Percentiles rank a stretch among this genome's conserved stretches.
Conservation (phyloP, 148 eudicot genomes). For the Beta vulgaris region DNA sequence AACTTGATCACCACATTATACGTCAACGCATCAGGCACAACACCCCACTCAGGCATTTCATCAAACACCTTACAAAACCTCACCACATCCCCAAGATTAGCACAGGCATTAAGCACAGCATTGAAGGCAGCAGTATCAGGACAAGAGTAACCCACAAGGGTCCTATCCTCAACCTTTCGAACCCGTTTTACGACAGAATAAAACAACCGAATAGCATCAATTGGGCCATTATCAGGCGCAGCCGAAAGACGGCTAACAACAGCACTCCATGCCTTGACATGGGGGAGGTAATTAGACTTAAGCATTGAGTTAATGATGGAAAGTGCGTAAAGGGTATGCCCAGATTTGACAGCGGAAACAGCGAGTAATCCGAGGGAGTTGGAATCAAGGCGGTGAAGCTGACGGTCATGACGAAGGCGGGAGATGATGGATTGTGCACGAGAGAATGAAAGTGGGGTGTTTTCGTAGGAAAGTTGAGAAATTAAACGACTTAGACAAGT, state of each 20-base stretch:
- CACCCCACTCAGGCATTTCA: conserved; percentile 64
- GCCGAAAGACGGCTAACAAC: conserved; percentile 70
- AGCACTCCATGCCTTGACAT: conserved; percentile 94
- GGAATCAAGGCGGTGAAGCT: conserved; percentile 89
- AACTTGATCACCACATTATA: conserved; percentile 88
- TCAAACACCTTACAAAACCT: conserved; percentile 64
- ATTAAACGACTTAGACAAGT: conserved; percentile 87
- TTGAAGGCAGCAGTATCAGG: conserved; percentile 89
- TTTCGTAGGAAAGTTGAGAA: conserved; percentile 72
- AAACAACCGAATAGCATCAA: conserved; percentile 55
- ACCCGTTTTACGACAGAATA: conserved; percentile 43
- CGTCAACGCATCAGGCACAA: conserved; percentile 73
- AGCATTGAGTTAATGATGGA: conserved; percentile 86
- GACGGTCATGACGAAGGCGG: conserved; percentile 75
- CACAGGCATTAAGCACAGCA: conserved; percentile 87
- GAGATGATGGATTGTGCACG: conserved; percentile 79
- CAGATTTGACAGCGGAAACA: conserved; percentile 66
- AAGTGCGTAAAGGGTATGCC: conserved; percentile 68
- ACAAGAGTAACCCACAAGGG: conserved; percentile 37
- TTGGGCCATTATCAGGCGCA: conserved; percentile 68
- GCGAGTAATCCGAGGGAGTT: conserved; percentile 86
- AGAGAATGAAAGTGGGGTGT: conserved; percentile 46
- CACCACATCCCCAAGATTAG: conserved; percentile 58
- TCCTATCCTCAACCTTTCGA: conserved; percentile 35
- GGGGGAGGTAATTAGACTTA: conserved; percentile 73